A percentile compares a stretch with the other conserved stretches of the same genome.
Conservation (phyloP, 257 asterid species). For the Gentiana macrophylla region DNA sequence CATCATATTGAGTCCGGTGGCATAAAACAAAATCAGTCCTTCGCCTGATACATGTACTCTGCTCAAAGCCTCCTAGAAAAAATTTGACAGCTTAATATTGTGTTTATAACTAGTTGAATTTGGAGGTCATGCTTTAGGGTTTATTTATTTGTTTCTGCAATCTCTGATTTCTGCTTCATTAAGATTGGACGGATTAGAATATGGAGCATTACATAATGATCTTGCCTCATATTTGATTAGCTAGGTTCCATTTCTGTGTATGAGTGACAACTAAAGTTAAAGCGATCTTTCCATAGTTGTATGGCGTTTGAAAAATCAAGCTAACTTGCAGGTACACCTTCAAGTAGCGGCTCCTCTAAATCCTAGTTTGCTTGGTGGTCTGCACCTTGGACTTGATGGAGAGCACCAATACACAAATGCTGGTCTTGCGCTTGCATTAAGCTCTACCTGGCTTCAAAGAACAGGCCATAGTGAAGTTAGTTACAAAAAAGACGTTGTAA, state of each 20-base stretch:
- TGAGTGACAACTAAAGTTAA: slow-evolving; percentile 1
- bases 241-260: neutral
- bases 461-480: slow-evolving; percentile 73
- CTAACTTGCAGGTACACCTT: slow-evolving; percentile 56
- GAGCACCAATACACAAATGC: slow-evolving; percentile 94
- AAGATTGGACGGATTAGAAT: too few relatives aligned
- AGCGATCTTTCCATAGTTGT: neutral
- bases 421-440: slow-evolving; percentile 86
- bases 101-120: too few relatives aligned
- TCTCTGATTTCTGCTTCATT: too few relatives aligned
- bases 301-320: slow-evolving; percentile 13
- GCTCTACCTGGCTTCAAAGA: slow-evolving; percentile 92
- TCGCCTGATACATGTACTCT: too few relatives aligned
- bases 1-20: too few relatives aligned
- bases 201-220: too few relatives aligned
- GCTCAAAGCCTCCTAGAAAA: too few relatives aligned
- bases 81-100: too few relatives aligned
- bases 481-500: slow-evolving; percentile 64
- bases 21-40: too few relatives aligned
- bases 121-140: too few relatives aligned
- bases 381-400: slow-evolving; percentile 87
- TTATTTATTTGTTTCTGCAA: too few relatives aligned
- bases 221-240: neutral
- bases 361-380: slow-evolving; percentile 50
- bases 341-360: slow-evolving; percentile 73